Evolutionary conservation across 805 yeast genomes (phyloP).

Genomic region (Candida lessepsii): DNA sequence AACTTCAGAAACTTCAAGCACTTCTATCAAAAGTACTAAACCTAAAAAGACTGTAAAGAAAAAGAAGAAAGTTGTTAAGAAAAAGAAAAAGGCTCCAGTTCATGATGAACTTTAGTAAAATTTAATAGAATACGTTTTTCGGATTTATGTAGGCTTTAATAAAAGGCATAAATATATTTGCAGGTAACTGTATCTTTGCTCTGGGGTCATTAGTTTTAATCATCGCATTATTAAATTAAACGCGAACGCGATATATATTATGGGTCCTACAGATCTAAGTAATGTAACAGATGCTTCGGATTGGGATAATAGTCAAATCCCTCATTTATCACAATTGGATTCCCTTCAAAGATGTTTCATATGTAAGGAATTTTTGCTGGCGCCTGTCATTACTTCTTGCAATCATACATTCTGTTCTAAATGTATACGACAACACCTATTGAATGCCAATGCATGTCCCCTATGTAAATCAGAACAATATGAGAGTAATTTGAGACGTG

Average conservation of each 20-base stretch:
- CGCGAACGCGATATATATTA: slow-evolving; percentile 3
- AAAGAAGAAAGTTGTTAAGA: slow-evolving; percentile 3
- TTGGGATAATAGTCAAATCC: slow-evolving; percentile 56
- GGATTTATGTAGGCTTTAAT: too few relatives aligned
- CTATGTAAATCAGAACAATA: slow-evolving; percentile 68
- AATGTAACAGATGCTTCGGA: slow-evolving; percentile 64
- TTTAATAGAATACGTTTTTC: too few relatives aligned
- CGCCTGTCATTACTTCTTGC: slow-evolving; percentile 83
- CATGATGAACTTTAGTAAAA: slow-evolving; percentile 16
- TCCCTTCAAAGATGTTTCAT: slow-evolving; percentile 77
- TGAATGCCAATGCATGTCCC: slow-evolving; percentile 68
- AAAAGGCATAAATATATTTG: too few relatives aligned
- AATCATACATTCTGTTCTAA: slow-evolving; percentile 87
- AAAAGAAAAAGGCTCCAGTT: slow-evolving; percentile 8
- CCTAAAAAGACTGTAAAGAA: not conserved
- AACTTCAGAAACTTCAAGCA: not conserved
- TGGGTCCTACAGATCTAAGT: slow-evolving; percentile 1
- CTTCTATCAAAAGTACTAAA: slow-evolving; percentile 1
- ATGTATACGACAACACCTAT: slow-evolving; percentile 73
- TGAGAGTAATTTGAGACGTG: slow-evolving; percentile 68
- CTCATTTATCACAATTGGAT: slow-evolving; percentile 61
- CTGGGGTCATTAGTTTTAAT: too few relatives aligned
- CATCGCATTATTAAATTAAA: too few relatives aligned
- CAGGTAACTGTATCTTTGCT: too few relatives aligned
- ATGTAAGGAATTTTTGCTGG: slow-evolving; percentile 76